Base-by-base conservation (phyloP, 768 basidiomycete genomes). In the Podaxis sp. region DNA sequence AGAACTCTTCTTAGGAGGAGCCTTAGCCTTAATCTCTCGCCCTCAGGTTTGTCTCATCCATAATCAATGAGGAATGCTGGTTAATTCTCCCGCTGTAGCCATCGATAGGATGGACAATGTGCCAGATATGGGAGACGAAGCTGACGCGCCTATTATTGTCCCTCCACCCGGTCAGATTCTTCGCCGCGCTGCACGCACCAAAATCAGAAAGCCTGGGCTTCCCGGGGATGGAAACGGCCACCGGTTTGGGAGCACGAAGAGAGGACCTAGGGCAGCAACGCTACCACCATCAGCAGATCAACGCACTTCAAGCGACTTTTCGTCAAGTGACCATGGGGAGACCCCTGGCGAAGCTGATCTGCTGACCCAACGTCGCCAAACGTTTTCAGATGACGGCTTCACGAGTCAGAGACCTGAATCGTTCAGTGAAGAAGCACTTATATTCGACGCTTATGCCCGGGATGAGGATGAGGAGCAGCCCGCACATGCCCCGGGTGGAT, bases 181-280 rank as follows among this genome's bases (percentile, higher is more conserved):
- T 12, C 90, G 94, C 22, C 90, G 97, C 40, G 86, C 94, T 9
- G 94, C 94, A 3, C 87, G 96, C 13, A 99, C 97, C 0, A 95
- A 94, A 79, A 97, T 98, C 67, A 89, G 96, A 38, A 99, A 98
- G 77, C 80, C 88, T 13, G 84, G 85, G 4, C 73, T 89, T 5
- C 81, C 84, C 13, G 91, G 87, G 24, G 93, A 91, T 73, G 91
- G 90, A 11, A 87, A 84, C 37, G 91, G 91, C 1, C 93, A 93
- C 80, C 88, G 94, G 11, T 96, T 96, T 75, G 82, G 82, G 38
- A 74, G 84, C 25, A 76, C 78, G 15, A 75, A 81, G 58, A 71
- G 81, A 51, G 75, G 75, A 17, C 70, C 70, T 13, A 70, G 74
- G 15, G 62, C 69, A 63, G 72, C 73, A 61, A 66, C 68, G 13